Evolutionary conservation across 2,329 filamentous ascomycete species (phyloP).

Genomic region (Hypoxylon sp.): DNA sequence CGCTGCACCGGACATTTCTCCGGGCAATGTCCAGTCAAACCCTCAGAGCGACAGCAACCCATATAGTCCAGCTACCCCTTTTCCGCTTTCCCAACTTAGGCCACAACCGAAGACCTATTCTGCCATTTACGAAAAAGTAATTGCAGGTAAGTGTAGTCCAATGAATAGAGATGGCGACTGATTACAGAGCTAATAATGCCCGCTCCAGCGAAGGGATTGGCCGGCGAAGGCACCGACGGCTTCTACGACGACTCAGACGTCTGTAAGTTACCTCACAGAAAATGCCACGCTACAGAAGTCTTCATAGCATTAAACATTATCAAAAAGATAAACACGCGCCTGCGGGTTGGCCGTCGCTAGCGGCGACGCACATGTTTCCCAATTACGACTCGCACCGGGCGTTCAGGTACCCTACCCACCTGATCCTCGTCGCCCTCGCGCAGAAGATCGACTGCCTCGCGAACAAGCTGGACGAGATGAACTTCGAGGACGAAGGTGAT

Average conservation of each 20-base stretch:
- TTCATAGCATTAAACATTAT: too few relatives aligned
- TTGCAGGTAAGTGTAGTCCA: background rate
- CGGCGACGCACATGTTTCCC: conserved; percentile 19
- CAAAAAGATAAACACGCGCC: conserved; percentile 21
- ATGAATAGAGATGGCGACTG: too few relatives aligned
- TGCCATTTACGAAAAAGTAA: conserved; percentile 16
- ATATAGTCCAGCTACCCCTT: conserved; percentile 5
- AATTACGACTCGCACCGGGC: conserved; percentile 26
- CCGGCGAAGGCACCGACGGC: conserved; percentile 2
- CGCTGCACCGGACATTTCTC: background rate
- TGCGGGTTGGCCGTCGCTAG: conserved; percentile 24
- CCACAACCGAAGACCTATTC: conserved; percentile 8
- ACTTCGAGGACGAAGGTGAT: conserved; percentile 10
- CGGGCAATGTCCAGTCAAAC: conserved; percentile 5
- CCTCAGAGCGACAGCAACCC: conserved; percentile 1
- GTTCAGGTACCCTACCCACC: conserved; percentile 22
- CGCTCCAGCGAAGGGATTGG: conserved; percentile 14
- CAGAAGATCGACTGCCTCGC: conserved; percentile 30
- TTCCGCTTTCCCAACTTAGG: background rate
- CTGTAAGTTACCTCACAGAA: conserved; percentile 11
- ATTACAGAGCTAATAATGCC: conserved; percentile 2
- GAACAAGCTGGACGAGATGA: conserved; percentile 25
- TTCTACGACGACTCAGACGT: conserved; percentile 33
- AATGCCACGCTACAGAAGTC: too few relatives aligned
- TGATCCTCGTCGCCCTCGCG: conserved; percentile 15